Evolutionary conservation across 768 basidiomycete genomes (phyloP), one percentile per base, ranked within the genome.

Genomic region (Xerocomellus intermedius): DNA sequence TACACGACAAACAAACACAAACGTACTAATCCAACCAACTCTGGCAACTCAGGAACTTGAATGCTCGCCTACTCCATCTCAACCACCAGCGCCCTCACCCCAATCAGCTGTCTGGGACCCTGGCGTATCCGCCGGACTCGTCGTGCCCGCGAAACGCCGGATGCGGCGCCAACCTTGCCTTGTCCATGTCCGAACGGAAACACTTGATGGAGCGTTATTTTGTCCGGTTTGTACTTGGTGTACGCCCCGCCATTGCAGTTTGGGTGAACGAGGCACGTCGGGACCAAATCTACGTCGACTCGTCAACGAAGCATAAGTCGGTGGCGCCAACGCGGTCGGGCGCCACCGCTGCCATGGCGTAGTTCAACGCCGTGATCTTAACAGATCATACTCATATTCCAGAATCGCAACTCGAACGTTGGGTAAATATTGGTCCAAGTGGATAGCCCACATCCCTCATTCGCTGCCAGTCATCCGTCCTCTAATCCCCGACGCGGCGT

Each of bases 201-300:
- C 76, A 74, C 67, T 76, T 75, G 66, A 77, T 72, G 24, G 16
- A 75, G 53, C 2, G 62, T 63, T 41, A 73, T 68, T 60, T 77
- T 76, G 12, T 74, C 71, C 8, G 41, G 32, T 4, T 32, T 73
- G 57, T 71, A 65, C 22, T 65, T 64, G 43, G 76, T 66, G 63
- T 63, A 19, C n/a, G 37, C 4, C 36, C 8, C 5, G 9, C n/a
- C 72, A 44, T 67, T 64, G 39, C 70, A 60, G 50, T 69, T 17
- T 2, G 66, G 69, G 60, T 69, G 73, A 56, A 74, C 65, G 57
- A 67, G 59, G 38, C 67, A 66, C n/a, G 68, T 68, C 33, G 69
- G 59, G 16, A 73, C 63, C 30, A 77, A 67, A 48, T 77, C 74
- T 38, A 59, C 55, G 19, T 63, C 58, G 17, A 58, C 28, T 3